Conservation (phyloP, 768 basidiomycete species). For the Hydnomerulius pinastri region DNA sequence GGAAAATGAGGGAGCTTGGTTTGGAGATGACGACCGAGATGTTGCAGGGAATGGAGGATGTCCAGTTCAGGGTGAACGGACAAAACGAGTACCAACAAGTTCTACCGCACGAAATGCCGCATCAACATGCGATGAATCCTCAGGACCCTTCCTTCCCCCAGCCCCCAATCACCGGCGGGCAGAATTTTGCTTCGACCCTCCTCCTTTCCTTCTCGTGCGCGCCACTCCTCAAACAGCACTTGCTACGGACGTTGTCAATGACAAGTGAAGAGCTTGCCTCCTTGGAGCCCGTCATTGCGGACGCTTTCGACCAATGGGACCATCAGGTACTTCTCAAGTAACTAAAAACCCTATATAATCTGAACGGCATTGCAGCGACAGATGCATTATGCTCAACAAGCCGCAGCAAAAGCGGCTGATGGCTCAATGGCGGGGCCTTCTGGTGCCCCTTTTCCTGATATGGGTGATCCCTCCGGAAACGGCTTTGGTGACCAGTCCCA, state of each 20-base stretch:
- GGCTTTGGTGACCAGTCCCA: slow-evolving; percentile 32
- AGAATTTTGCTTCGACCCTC: slow-evolving; percentile 78
- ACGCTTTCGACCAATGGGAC: slow-evolving; percentile 88
- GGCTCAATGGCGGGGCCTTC: slow-evolving; percentile 32
- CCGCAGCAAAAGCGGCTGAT: slow-evolving; percentile 31
- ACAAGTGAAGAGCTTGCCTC: slow-evolving; percentile 78
- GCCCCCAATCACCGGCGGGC: slow-evolving; percentile 53
- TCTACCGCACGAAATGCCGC: slow-evolving; percentile 37
- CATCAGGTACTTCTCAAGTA: slow-evolving; percentile 55
- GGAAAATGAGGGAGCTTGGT: slow-evolving; percentile 81
- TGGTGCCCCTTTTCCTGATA: slow-evolving; percentile 30
- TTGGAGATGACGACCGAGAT: slow-evolving; percentile 80
- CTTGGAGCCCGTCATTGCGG: slow-evolving; percentile 77
- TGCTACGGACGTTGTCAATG: slow-evolving; percentile 71
- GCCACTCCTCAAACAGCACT: slow-evolving; percentile 71
- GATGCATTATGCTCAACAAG: slow-evolving; percentile 46
- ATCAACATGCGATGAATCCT: slow-evolving; percentile 36
- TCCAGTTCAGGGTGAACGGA: slow-evolving; percentile 59
- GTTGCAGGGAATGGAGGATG: slow-evolving; percentile 62
- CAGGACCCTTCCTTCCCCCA: slow-evolving; percentile 68
- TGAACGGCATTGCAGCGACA: slow-evolving; percentile 38
- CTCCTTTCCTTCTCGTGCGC: slow-evolving; percentile 76
- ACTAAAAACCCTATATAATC: not conserved
- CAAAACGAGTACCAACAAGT: slow-evolving; percentile 41
- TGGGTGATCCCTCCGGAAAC: slow-evolving; percentile 32